Percentiles rank a stretch among this genome's conserved stretches.
phyloP scores from a whole-genome alignment of 106 monocot species.

The Chionographis japonica region DNA sequence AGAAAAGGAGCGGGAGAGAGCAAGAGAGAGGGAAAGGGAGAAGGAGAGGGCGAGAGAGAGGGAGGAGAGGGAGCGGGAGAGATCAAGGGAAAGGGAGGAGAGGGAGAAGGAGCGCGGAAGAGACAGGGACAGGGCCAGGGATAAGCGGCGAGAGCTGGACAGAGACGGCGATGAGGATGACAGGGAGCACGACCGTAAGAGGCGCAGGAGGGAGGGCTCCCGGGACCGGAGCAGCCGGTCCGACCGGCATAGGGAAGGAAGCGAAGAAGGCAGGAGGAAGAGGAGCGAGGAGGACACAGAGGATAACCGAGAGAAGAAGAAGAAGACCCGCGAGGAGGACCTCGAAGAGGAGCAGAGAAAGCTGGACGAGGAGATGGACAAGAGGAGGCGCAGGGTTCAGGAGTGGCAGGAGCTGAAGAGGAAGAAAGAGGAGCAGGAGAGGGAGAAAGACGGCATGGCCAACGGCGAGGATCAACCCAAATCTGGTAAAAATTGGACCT shows the following conservation, averaged over 20 bases:
- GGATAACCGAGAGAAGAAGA: constrained; percentile 16
- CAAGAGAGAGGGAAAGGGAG: constrained; percentile 14
- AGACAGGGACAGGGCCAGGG: constrained; percentile 18
- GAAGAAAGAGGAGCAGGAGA: constrained; percentile 56
- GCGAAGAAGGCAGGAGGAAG: constrained; percentile 26
- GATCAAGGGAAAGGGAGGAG: constrained; percentile 9
- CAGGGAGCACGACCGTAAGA: constrained; percentile 42
- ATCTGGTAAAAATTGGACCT: constrained; percentile 84
- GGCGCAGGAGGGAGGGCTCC: constrained; percentile 36
- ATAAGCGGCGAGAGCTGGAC: constrained; percentile 24
- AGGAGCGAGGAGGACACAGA: constrained; percentile 21
- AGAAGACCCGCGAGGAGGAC: constrained; percentile 51
- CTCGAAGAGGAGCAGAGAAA: constrained; percentile 82
- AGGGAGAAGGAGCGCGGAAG: constrained; percentile 21
- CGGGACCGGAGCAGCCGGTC: constrained; percentile 24
- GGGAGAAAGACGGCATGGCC: constrained; percentile 22
- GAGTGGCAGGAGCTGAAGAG: constrained; percentile 86
- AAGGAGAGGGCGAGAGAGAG: constrained; percentile 12
- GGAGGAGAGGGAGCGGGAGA: constrained; percentile 6
- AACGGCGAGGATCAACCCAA: constrained; percentile 21
- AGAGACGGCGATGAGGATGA: constrained; percentile 23
- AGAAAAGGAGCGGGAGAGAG: constrained; percentile 2
- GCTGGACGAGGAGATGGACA: constrained; percentile 91
- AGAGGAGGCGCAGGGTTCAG: constrained; percentile 71
- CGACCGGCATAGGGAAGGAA: constrained; percentile 36